A percentile compares a stretch with the other conserved stretches of the same genome.
Evolutionary conservation across 805 yeast genomes (phyloP).

Genomic region (Ogataea wickerhamii): DNA sequence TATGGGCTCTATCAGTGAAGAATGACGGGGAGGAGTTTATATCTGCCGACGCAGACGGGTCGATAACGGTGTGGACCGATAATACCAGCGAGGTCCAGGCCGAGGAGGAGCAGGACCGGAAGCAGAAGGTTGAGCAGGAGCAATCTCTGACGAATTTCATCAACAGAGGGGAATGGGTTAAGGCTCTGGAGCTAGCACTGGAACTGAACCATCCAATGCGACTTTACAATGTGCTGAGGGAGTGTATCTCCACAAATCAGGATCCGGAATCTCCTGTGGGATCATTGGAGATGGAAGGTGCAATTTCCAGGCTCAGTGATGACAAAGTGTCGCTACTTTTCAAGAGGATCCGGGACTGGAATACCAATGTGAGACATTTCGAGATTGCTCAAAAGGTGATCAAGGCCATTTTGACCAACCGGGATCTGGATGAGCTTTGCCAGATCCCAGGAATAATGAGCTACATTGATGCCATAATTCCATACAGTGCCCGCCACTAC

Average conservation of each 20-base stretch:
- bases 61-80: constrained; percentile 85
- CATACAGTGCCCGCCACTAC: constrained; percentile 86
- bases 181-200: constrained; percentile 83
- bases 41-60: constrained; percentile 94
- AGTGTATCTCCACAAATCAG: constrained; percentile 49
- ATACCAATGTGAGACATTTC: constrained; percentile 79
- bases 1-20: constrained; percentile 80
- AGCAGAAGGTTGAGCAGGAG: constrained; percentile 73
- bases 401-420: constrained; percentile 55
- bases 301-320: constrained; percentile 53
- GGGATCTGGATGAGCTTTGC: constrained; percentile 52
- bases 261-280: constrained; percentile 54
- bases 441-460: constrained; percentile 66
- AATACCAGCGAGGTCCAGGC: constrained; percentile 69
- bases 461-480: constrained; percentile 70
- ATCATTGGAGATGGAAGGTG: constrained; percentile 56
- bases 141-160: constrained; percentile 80
- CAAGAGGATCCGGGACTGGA: constrained; percentile 89
- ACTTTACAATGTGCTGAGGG: constrained; percentile 70
- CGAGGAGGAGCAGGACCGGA: constrained; percentile 51
- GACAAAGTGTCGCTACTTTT: constrained; percentile 61
- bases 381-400: constrained; percentile 77
- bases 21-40: constrained; percentile 67
- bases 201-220: constrained; percentile 88
- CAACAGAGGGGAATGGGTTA: constrained; percentile 72